Conservation (phyloP, 805 yeast genomes). For the Wickerhamomyces rabaulensis region DNA sequence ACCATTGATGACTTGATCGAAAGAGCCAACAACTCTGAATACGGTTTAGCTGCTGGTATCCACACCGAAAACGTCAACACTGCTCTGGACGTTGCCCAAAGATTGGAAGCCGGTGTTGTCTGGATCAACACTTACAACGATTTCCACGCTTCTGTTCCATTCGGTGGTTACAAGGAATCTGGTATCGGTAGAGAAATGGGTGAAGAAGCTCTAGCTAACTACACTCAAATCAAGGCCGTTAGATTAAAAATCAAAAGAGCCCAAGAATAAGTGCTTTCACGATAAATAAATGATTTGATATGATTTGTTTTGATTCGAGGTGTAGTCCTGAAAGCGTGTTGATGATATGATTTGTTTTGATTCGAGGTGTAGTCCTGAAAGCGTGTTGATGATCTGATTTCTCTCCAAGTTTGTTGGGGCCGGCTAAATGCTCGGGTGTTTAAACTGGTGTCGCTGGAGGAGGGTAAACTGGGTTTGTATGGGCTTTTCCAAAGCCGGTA, state of each 20-base stretch:
- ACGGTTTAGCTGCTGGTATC: conserved; percentile 65
- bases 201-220: conserved; percentile 57
- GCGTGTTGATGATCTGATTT: not conserved
- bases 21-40: conserved; percentile 52
- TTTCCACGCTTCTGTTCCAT: conserved; percentile 62
- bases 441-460: too few relatives aligned
- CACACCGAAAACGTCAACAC: conserved; percentile 52
- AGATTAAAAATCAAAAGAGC: conserved; percentile 40
- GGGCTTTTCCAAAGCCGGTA: too few relatives aligned
- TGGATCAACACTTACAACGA: conserved; percentile 68
- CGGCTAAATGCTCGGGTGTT: too few relatives aligned
- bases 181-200: conserved; percentile 78
- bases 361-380: not conserved
- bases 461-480: too few relatives aligned
- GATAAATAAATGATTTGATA: not conserved
- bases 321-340: too few relatives aligned
- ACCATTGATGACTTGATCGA: conserved; percentile 50
- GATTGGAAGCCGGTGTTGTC: conserved; percentile 56
- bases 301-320: not conserved
- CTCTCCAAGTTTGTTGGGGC: too few relatives aligned
- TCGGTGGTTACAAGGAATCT: conserved; percentile 65
- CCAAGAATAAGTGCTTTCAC: not conserved
- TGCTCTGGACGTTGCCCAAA: conserved; percentile 49
- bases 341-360: not conserved
- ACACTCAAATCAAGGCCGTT: conserved; percentile 61